Evolutionary conservation across 345 rosid genomes (phyloP).

Genomic region (Geranium brycei): DNA sequence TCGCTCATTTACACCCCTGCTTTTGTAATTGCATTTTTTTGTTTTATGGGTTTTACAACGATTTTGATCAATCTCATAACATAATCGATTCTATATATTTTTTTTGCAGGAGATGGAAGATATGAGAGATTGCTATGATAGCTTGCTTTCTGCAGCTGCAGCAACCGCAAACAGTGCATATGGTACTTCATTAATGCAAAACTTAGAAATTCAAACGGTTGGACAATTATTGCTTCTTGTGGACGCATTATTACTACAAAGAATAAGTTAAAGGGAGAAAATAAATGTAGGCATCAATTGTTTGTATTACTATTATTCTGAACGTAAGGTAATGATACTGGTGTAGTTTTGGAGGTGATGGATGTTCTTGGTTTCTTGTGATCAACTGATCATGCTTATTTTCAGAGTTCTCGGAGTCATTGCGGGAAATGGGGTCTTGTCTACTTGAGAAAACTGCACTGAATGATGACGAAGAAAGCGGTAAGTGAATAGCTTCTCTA

Average conservation of each 20-base stretch:
- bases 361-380: neutral
- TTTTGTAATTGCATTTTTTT: neutral
- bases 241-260: neutral
- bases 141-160: slow-evolving; percentile 86
- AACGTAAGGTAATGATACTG: neutral
- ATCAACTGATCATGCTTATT: slow-evolving; percentile 3
- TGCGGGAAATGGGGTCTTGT: slow-evolving; percentile 81
- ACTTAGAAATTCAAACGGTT: neutral
- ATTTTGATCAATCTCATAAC: neutral
- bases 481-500: slow-evolving; percentile 28
- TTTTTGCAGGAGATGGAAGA: slow-evolving; percentile 57
- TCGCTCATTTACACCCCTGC: too few relatives aligned
- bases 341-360: neutral
- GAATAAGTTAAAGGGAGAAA: neutral
- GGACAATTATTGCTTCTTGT: neutral
- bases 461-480: slow-evolving; percentile 80
- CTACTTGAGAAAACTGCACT: slow-evolving; percentile 67
- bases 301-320: neutral
- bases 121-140: slow-evolving; percentile 87
- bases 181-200: slow-evolving; percentile 28
- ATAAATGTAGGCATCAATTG: too few relatives aligned
- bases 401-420: slow-evolving; percentile 90
- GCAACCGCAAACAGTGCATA: slow-evolving; percentile 81
- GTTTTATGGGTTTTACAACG: neutral
- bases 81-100: slow-evolving; percentile 1